Conservation (phyloP, 768 basidiomycete species). For the Mycena metata region DNA sequence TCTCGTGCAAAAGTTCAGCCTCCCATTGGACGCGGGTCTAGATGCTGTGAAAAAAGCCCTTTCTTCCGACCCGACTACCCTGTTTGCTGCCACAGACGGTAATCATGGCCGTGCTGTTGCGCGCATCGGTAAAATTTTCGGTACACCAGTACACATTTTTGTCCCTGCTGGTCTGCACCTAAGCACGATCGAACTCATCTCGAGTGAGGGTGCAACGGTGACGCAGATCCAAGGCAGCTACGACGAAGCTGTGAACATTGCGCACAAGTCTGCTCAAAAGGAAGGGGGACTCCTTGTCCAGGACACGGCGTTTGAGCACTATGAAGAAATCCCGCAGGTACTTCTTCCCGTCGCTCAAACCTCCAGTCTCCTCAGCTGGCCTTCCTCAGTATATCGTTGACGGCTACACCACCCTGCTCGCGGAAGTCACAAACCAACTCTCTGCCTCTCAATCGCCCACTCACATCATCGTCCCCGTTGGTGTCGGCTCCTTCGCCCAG, state of each 20-base stretch:
- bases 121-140: slow-evolving; percentile 7
- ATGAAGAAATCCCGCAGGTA: slow-evolving; percentile 10
- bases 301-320: slow-evolving; percentile 12
- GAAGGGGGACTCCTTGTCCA: slow-evolving; percentile 4
- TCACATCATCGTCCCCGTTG: slow-evolving; percentile 20
- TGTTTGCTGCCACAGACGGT: slow-evolving; percentile 23
- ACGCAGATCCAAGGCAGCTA: neutral
- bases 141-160: neutral
- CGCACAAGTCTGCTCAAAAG: neutral
- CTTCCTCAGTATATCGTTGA: slow-evolving; percentile 14
- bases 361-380: neutral
- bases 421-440: slow-evolving; percentile 18
- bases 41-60: neutral
- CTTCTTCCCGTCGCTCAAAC: no score
- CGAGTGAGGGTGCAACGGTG: slow-evolving; percentile 12
- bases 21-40: slow-evolving; percentile 1
- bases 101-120: slow-evolving; percentile 31
- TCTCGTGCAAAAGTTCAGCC: slow-evolving; percentile 8
- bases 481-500: slow-evolving; percentile 29
- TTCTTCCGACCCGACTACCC: neutral
- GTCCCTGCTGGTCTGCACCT: slow-evolving; percentile 6
- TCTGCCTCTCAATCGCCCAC: neutral
- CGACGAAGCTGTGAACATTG: slow-evolving; percentile 5
- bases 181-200: slow-evolving; percentile 2
- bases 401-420: slow-evolving; percentile 24